Evolutionary conservation across 345 rosid species (phyloP).

Genomic region (Populus euphratica): DNA sequence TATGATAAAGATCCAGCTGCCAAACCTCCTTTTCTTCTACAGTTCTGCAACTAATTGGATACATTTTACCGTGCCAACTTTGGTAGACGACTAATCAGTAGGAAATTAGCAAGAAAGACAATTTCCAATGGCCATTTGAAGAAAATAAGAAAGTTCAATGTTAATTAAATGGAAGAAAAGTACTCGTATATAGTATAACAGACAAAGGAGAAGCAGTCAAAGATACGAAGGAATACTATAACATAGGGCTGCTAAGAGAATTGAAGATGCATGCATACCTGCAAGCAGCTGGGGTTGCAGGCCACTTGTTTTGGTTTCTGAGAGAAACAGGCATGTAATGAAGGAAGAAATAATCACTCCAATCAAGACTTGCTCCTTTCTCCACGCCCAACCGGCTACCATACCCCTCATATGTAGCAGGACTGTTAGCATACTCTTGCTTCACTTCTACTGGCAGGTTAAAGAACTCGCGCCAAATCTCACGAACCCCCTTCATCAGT

Average conservation of each 20-base stretch:
- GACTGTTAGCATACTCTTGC: conserved; percentile 24
- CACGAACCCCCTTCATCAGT: conserved; percentile 12
- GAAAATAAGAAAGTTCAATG: not conserved
- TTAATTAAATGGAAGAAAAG: not conserved
- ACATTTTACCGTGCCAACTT: not conserved
- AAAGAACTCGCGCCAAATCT: conserved; percentile 33
- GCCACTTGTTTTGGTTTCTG: conserved; percentile 21
- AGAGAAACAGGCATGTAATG: conserved; percentile 18
- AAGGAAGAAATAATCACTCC: conserved; percentile 37
- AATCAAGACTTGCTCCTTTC: conserved; percentile 27
- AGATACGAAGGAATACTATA: not conserved
- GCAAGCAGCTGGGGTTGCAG: conserved; percentile 17
- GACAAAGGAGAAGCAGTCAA: not conserved
- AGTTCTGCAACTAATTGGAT: not conserved
- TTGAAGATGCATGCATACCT: conserved; percentile 3
- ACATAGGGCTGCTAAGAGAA: not conserved
- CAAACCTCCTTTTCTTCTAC: not conserved
- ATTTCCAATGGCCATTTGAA: not conserved
- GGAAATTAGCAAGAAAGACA: not conserved
- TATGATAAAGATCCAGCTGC: not conserved
- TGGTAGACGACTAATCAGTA: not conserved
- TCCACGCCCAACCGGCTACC: conserved; percentile 34
- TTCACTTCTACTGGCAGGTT: conserved; percentile 18
- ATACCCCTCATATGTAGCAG: conserved; percentile 28
- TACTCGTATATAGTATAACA: not conserved